These are phyloP conservation scores for Claviceps maximensis DNA, from an alignment of 2,329 filamentous ascomycete genomes.

Conservation along the genomic window DNA sequence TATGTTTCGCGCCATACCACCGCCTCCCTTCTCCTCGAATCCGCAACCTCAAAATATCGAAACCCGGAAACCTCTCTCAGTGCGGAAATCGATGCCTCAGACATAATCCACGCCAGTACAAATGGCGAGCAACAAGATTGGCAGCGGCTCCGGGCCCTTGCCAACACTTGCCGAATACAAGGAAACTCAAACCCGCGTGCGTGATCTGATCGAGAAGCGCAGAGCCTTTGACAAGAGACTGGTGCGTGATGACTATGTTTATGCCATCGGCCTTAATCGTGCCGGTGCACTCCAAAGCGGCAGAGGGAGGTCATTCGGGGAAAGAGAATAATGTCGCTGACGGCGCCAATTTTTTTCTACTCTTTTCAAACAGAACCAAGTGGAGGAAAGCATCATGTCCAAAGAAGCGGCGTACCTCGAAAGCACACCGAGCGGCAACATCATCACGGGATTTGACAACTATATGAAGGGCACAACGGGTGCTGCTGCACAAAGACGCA, in stretches of 20 bases:
- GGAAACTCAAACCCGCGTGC: slow-evolving; percentile 34
- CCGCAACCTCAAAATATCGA: no score
- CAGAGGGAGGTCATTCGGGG: not conserved
- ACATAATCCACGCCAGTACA: slow-evolving; percentile 1
- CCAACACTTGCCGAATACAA: slow-evolving; percentile 34
- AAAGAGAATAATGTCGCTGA: slow-evolving; percentile 5
- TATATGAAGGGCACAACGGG: slow-evolving; percentile 81
- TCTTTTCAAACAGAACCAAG: slow-evolving; percentile 24
- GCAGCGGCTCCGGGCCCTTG: slow-evolving; percentile 14
- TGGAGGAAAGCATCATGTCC: slow-evolving; percentile 71
- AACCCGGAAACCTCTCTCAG: not conserved
- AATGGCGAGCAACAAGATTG: slow-evolving; percentile 23
- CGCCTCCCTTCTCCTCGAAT: not conserved
- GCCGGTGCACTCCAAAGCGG: not conserved
- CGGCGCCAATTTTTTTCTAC: no score
- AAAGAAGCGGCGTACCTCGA: slow-evolving; percentile 85
- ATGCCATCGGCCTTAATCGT: not conserved
- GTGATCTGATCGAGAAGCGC: slow-evolving; percentile 33
- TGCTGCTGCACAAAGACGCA: slow-evolving; percentile 48
- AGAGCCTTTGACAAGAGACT: slow-evolving; percentile 24
- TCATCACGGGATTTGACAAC: slow-evolving; percentile 94
- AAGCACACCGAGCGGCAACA: slow-evolving; percentile 80
- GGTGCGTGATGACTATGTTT: slow-evolving; percentile 13
- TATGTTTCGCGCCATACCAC: not conserved
- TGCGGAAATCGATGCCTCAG: not conserved